Evolutionary conservation across 2,329 filamentous ascomycete genomes (phyloP).

Genomic region (Cyphellophora attinorum): DNA sequence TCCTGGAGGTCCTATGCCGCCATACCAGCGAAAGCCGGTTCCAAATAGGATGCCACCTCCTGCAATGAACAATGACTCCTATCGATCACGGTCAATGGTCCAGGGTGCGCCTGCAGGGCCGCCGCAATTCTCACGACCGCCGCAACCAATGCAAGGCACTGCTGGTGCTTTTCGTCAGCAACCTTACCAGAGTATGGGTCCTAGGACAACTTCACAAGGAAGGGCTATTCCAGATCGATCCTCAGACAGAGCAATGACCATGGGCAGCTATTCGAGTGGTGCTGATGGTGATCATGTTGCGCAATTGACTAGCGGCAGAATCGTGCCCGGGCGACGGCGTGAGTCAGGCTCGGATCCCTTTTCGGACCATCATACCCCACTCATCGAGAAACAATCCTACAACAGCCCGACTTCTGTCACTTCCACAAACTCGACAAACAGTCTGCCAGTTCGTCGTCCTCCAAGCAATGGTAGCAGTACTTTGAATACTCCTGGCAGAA

Average conservation of each 20-base stretch:
- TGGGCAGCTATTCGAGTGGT: conserved; percentile 66
- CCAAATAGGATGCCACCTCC: conserved; percentile 52
- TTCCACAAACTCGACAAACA: conserved; percentile 14
- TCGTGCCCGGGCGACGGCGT: conserved; percentile 69
- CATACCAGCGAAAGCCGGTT: conserved; percentile 51
- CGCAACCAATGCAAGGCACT: conserved; percentile 53
- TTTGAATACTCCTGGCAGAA: conserved; percentile 41
- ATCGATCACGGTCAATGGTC: conserved; percentile 88
- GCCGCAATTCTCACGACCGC: conserved; percentile 56
- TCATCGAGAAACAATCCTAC: conserved; percentile 1
- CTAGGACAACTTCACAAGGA: conserved; percentile 82
- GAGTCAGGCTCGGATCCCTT: conserved; percentile 41
- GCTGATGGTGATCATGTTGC: conserved; percentile 70
- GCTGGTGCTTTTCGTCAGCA: conserved; percentile 71
- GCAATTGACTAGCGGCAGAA: conserved; percentile 85
- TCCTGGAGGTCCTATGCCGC: conserved; percentile 35
- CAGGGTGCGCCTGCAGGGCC: conserved; percentile 54
- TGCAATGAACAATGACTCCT: conserved; percentile 73
- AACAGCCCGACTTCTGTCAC: conserved; percentile 11
- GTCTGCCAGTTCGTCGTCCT: conserved; percentile 22
- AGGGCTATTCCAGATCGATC: conserved; percentile 83
- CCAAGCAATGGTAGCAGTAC: conserved; percentile 31
- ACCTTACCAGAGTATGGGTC: conserved; percentile 52
- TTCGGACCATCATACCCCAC: conserved; percentile 11
- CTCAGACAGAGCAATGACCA: conserved; percentile 91